Percentiles rank a stretch among this genome's conserved stretches.
Evolutionary conservation across 2,329 filamentous ascomycete genomes (phyloP).

Genomic region (Hymenoscyphus linearis): DNA sequence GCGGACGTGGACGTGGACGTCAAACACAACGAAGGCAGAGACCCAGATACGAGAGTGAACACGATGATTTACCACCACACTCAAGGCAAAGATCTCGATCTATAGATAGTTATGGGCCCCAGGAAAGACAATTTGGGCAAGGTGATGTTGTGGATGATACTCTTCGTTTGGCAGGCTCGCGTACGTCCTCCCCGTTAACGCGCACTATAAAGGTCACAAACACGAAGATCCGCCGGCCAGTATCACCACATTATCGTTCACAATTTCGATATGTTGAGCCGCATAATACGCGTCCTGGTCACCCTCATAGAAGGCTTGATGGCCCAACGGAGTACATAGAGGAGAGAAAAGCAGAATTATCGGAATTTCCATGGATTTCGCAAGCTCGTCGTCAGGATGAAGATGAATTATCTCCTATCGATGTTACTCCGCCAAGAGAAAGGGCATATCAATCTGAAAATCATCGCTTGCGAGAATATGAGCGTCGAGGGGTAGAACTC

Average conservation of each 20-base stretch:
- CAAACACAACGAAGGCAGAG: slow-evolving; percentile 8
- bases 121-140: background rate
- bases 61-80: background rate
- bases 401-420: no score
- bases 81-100: background rate
- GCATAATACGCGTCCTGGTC: no score
- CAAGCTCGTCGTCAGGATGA: no score
- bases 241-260: background rate
- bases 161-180: background rate
- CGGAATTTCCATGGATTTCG: no score
- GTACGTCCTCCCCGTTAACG: background rate
- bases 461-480: slow-evolving; percentile 7
- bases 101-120: background rate
- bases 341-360: no score
- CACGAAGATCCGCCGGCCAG: no score
- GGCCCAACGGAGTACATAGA: no score
- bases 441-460: no score
- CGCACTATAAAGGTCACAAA: background rate
- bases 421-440: no score
- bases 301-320: no score
- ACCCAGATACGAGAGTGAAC: background rate
- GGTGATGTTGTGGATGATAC: background rate
- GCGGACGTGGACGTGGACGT: slow-evolving; percentile 4
- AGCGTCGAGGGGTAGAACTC: slow-evolving; percentile 16
- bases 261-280: background rate